A percentile compares a stretch with the other conserved stretches of the same genome.
Evolutionary conservation across 495 filamentous ascomycete genomes (phyloP).

Genomic region (Aspergillus saccharolyticus): DNA sequence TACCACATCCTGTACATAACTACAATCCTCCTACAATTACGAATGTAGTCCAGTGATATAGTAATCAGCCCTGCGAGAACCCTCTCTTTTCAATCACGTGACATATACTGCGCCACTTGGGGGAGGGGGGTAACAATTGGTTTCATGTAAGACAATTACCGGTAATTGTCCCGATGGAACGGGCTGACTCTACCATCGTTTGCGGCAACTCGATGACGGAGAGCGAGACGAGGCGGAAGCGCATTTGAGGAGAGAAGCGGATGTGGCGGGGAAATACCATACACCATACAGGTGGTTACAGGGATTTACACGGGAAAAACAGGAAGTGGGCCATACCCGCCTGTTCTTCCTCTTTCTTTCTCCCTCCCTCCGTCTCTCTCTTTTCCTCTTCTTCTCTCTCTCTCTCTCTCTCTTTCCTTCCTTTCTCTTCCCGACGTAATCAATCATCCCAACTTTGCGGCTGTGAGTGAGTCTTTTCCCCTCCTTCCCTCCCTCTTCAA

Average conservation of each 20-base stretch:
- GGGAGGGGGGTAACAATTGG: no score
- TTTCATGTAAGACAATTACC: not conserved
- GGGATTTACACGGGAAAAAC: no score
- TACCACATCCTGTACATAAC: not conserved
- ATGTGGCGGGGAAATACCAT: not conserved
- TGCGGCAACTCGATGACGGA: not conserved
- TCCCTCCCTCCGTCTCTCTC: not conserved
- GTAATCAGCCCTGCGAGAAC: not conserved
- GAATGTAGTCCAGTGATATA: not conserved
- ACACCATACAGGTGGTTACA: no score
- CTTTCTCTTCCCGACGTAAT: slow-evolving; percentile 17
- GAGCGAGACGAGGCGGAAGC: not conserved
- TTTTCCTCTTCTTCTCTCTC: slow-evolving; percentile 11
- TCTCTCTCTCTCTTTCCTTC: slow-evolving; percentile 13
- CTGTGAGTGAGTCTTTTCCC: slow-evolving; percentile 21
- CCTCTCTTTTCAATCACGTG: slow-evolving; percentile 14
- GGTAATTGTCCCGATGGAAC: not conserved
- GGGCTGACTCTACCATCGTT: not conserved
- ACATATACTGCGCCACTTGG: slow-evolving; percentile 22
- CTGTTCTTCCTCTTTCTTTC: not conserved
- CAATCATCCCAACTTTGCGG: no score
- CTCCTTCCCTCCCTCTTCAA: slow-evolving; percentile 12
- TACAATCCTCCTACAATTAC: not conserved
- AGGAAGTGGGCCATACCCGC: not conserved
- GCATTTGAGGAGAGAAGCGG: not conserved